These are phyloP conservation scores for Lecanosticta acicola DNA, from an alignment of 2,329 filamentous ascomycete species.

Conservation along the genomic window DNA sequence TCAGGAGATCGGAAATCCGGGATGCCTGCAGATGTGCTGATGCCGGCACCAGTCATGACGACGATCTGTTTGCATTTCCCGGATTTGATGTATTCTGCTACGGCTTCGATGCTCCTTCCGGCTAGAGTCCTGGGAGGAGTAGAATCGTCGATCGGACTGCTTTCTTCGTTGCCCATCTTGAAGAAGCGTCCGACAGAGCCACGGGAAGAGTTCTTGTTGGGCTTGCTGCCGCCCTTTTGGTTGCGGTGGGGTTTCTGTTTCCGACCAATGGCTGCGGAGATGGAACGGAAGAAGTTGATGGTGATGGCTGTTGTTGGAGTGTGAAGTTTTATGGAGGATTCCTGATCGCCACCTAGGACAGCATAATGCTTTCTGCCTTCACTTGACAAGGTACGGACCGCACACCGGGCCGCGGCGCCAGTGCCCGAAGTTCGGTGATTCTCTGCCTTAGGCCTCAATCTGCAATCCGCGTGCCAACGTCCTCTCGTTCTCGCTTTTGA, in stretches of 20 bases:
- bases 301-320: constrained; percentile 5
- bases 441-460: no score
- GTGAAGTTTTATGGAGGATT: no score
- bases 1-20: constrained; percentile 92
- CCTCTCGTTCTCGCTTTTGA: not conserved
- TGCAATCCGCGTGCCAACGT: no score
- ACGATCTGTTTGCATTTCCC: constrained; percentile 66
- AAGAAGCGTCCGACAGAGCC: constrained; percentile 8
- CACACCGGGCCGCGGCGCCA: no score
- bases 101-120: constrained; percentile 62
- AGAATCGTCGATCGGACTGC: constrained; percentile 58
- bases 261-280: constrained; percentile 46
- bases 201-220: constrained; percentile 6
- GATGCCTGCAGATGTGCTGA: constrained; percentile 68
- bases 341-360: no score
- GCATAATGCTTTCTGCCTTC: no score
- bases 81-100: constrained; percentile 75
- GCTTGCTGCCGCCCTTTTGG: constrained; percentile 21
- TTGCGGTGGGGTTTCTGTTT: constrained; percentile 42
- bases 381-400: no score
- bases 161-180: constrained; percentile 85
- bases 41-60: constrained; percentile 86
- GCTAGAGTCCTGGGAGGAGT: constrained; percentile 60
- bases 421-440: no score
- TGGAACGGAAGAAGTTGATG: constrained; percentile 9